phyloP scores from a whole-genome alignment of 2,329 filamentous ascomycete genomes.

The Cercospora sp. region DNA sequence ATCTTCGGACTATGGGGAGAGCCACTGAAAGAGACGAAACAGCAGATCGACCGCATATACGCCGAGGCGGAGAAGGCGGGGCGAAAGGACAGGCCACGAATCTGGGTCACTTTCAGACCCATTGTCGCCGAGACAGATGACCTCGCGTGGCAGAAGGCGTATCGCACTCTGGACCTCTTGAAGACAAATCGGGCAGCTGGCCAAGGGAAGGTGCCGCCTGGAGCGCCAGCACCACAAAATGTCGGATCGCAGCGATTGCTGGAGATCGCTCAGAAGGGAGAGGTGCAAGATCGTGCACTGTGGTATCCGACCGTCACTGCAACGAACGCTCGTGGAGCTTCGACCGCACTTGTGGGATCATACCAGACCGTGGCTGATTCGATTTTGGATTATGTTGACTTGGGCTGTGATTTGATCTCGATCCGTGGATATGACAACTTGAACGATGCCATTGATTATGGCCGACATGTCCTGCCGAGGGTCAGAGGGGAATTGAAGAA shows the following conservation, averaged over 20 bases:
- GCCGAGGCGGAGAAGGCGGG: conserved; percentile 60
- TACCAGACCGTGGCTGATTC: conserved; percentile 56
- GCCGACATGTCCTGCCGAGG: conserved; percentile 55
- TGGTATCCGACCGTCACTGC: conserved; percentile 66
- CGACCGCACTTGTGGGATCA: conserved; percentile 60
- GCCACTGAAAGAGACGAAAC: conserved; percentile 62
- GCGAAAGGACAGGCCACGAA: conserved; percentile 56
- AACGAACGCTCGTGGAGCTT: conserved; percentile 61
- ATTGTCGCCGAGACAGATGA: conserved; percentile 64
- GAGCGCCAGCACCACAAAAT: conserved; percentile 54
- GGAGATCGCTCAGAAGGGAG: conserved; percentile 57
- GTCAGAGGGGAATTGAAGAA: conserved; percentile 46
- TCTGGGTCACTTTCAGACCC: conserved; percentile 66
- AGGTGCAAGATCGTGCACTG: conserved; percentile 62
- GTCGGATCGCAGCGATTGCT: conserved; percentile 60
- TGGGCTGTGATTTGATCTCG: conserved; percentile 59
- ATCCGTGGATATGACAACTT: conserved; percentile 64
- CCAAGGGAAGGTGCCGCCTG: conserved; percentile 29
- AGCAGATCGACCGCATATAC: conserved; percentile 63
- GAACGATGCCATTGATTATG: conserved; percentile 62
- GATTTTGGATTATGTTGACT: conserved; percentile 59
- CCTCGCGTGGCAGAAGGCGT: conserved; percentile 62
- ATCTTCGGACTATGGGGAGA: conserved; percentile 67
- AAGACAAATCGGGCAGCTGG: conserved; percentile 44
- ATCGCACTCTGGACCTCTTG: conserved; percentile 56